Percentiles rank a stretch among this genome's conserved stretches.
phyloP scores from a whole-genome alignment of 2,329 filamentous ascomycete genomes.

The Aureobasidium sp. region DNA sequence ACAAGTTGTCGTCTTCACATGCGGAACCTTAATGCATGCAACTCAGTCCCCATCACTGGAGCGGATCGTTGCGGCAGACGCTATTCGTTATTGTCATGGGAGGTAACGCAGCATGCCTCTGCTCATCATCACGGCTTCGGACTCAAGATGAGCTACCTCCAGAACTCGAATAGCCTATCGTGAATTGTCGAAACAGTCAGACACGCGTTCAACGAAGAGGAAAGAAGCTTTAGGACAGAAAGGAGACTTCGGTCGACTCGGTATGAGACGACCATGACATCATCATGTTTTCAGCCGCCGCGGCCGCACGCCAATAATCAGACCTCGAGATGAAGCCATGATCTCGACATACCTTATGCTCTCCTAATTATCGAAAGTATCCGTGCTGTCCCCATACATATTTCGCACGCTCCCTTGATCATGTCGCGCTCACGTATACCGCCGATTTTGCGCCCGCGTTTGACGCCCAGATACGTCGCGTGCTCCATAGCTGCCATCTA shows the following conservation, averaged over 20 bases:
- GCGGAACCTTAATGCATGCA: neutral
- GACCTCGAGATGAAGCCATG: neutral
- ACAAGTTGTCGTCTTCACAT: neutral
- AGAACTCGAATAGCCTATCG: neutral
- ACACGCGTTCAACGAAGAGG: neutral
- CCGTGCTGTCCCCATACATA: neutral
- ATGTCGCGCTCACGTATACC: conserved; percentile 8
- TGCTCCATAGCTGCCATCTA: conserved; percentile 20
- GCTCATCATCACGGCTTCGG: neutral
- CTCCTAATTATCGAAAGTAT: neutral
- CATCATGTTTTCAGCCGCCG: neutral
- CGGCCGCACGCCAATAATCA: neutral
- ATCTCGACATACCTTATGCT: neutral
- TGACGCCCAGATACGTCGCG: conserved; percentile 19
- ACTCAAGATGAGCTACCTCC: no score
- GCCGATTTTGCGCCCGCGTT: conserved; percentile 18
- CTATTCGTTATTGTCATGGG: neutral
- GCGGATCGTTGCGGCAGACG: neutral
- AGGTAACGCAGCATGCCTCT: neutral
- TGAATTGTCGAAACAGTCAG: neutral
- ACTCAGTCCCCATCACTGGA: neutral
- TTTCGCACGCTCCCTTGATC: neutral
- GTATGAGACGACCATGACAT: neutral
- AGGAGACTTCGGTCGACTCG: neutral
- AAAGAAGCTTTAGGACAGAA: neutral